Percentiles rank a stretch among this genome's conserved stretches.
Conservation (phyloP, 768 basidiomycete species). For the Hydnomerulius pinastri region DNA sequence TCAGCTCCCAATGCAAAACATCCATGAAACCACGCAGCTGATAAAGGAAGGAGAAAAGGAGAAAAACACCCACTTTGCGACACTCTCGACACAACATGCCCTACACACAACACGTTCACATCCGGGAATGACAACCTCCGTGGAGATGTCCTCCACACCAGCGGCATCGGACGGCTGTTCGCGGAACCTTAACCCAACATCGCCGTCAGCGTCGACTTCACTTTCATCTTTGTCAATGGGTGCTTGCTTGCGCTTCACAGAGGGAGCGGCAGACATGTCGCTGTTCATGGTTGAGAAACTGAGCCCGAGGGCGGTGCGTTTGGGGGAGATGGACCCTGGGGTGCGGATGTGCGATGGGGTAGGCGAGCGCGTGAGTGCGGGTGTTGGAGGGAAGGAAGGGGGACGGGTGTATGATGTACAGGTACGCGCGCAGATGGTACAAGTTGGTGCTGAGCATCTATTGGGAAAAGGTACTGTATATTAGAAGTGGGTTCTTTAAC, state of each 20-base stretch:
- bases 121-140: constrained; percentile 25
- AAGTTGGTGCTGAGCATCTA: constrained; percentile 37
- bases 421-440: constrained; percentile 38
- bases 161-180: too few relatives aligned
- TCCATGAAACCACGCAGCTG: too few relatives aligned
- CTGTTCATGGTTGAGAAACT: constrained; percentile 25
- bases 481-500: constrained; percentile 11
- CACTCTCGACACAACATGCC: constrained; percentile 38
- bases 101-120: constrained; percentile 39
- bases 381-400: constrained; percentile 38
- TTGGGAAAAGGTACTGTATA: not conserved
- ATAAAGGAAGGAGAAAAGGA: not conserved
- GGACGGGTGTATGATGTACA: constrained; percentile 36
- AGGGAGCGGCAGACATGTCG: constrained; percentile 5
- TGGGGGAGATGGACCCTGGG: constrained; percentile 22
- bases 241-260: constrained; percentile 31
- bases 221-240: constrained; percentile 22
- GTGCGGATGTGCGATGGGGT: constrained; percentile 12
- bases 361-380: constrained; percentile 36
- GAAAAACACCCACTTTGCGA: constrained; percentile 31
- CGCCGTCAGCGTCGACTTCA: constrained; percentile 10
- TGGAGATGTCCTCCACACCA: constrained; percentile 5
- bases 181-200: too few relatives aligned
- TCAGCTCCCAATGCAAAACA: constrained; percentile 17
- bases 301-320: constrained; percentile 28